Evolutionary conservation across 83 land plant species (phyloP).

Genomic region (Picea abies): DNA sequence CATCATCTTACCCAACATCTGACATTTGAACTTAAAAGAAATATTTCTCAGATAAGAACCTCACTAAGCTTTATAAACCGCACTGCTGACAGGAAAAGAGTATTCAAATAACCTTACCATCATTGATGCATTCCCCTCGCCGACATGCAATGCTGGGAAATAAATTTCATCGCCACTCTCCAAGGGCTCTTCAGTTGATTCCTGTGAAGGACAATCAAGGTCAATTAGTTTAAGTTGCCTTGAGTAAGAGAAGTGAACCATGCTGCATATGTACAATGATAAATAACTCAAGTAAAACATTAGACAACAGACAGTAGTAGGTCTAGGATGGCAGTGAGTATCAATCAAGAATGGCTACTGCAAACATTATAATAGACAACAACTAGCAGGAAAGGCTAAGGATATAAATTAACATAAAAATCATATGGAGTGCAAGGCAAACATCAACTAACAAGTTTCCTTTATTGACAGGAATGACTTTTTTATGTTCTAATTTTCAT

Average conservation of each 20-base stretch:
- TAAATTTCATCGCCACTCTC: slow-evolving; percentile 17
- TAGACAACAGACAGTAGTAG: neutral
- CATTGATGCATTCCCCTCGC: slow-evolving; percentile 6
- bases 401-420: neutral
- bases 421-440: neutral
- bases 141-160: slow-evolving; percentile 19
- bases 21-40: neutral
- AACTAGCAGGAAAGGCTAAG: slow-evolving; percentile 1
- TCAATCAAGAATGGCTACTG: neutral
- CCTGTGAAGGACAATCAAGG: neutral
- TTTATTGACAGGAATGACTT: neutral
- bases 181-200: slow-evolving; percentile 6
- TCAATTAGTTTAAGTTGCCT: neutral
- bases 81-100: neutral
- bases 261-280: neutral
- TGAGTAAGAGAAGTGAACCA: neutral
- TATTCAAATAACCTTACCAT: slow-evolving; percentile 11
- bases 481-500: too few relatives aligned
- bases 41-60: neutral
- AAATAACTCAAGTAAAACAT: neutral
- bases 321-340: neutral
- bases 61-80: neutral
- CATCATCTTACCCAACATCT: neutral
- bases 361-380: neutral
- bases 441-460: neutral